Percentiles rank a stretch among this genome's conserved stretches.
Evolutionary conservation across 805 yeast species (phyloP).

Genomic region (Diddensiella transvaalensis): DNA sequence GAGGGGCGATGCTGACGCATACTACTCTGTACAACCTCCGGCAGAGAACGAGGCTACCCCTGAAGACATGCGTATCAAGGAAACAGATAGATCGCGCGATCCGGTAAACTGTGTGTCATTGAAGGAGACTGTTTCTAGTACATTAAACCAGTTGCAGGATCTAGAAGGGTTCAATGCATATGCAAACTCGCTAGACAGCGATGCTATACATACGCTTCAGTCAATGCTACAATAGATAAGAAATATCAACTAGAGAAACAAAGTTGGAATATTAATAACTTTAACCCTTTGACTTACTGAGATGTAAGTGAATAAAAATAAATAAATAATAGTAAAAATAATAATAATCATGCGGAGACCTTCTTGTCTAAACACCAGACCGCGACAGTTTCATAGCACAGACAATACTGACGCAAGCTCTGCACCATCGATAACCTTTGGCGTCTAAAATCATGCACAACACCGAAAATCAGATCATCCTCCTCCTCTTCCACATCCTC

Average conservation of each 20-base stretch:
- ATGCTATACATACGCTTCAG: not conserved
- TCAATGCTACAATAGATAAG: conserved; percentile 1
- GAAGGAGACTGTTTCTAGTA: conserved; percentile 40
- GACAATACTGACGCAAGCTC: conserved; percentile 66
- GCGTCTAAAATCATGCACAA: conserved; percentile 62
- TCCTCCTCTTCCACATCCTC: not conserved
- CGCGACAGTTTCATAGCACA: conserved; percentile 62
- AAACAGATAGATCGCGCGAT: conserved; percentile 39
- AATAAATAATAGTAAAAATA: not conserved
- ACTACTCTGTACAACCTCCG: conserved; percentile 18
- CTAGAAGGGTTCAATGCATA: not conserved
- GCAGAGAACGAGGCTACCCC: conserved; percentile 21
- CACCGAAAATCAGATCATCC: conserved; percentile 57
- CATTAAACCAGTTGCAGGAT: conserved; percentile 6
- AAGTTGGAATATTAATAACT: too few relatives aligned
- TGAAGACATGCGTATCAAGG: conserved; percentile 31
- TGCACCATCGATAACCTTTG: conserved; percentile 86
- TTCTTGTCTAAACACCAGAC: conserved; percentile 20
- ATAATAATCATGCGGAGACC: not conserved
- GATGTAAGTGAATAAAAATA: not conserved
- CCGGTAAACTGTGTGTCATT: conserved; percentile 54
- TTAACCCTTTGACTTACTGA: too few relatives aligned
- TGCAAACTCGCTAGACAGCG: not conserved
- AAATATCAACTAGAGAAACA: too few relatives aligned
- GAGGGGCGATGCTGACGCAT: conserved; percentile 44